Percentiles rank a stretch among this genome's conserved stretches.
These are phyloP conservation scores for Fomes fomentarius DNA, from an alignment of 1,284 basidiomycete genomes.

Conservation along the genomic window DNA sequence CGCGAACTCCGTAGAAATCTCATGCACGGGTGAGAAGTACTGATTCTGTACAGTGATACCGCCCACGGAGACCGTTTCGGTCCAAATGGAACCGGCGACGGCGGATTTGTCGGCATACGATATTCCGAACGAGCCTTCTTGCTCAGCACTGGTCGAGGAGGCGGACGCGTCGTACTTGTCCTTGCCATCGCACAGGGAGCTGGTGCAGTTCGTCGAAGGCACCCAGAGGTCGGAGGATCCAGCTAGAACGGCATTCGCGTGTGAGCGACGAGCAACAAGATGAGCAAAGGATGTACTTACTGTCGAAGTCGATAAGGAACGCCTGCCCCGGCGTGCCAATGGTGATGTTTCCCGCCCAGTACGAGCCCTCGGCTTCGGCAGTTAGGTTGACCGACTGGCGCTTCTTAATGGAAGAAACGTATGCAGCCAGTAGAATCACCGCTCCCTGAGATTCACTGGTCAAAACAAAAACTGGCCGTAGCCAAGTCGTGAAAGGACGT, in stretches of 20 bases:
- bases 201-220: slow-evolving; percentile 27
- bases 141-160: slow-evolving; percentile 16
- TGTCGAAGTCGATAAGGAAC: slow-evolving; percentile 34
- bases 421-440: slow-evolving; percentile 27
- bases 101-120: slow-evolving; percentile 50
- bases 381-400: slow-evolving; percentile 30
- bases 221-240: slow-evolving; percentile 35
- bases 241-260: no score
- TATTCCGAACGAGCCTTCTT: slow-evolving; percentile 38
- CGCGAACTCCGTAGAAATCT: slow-evolving; percentile 25
- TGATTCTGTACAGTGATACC: slow-evolving; percentile 27
- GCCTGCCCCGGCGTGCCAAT: slow-evolving; percentile 32
- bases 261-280: not conserved
- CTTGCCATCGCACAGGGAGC: slow-evolving; percentile 23
- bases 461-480: not conserved
- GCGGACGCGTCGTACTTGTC: slow-evolving; percentile 21
- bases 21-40: slow-evolving; percentile 29
- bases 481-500: not conserved
- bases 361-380: slow-evolving; percentile 29
- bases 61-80: slow-evolving; percentile 40
- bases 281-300: not conserved
- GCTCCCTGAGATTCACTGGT: slow-evolving; percentile 17
- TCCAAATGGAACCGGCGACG: slow-evolving; percentile 45
- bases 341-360: slow-evolving; percentile 33
- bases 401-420: slow-evolving; percentile 17